Base-by-base conservation (phyloP, 768 basidiomycete genomes). In the Rhizopogon vinicolor region DNA sequence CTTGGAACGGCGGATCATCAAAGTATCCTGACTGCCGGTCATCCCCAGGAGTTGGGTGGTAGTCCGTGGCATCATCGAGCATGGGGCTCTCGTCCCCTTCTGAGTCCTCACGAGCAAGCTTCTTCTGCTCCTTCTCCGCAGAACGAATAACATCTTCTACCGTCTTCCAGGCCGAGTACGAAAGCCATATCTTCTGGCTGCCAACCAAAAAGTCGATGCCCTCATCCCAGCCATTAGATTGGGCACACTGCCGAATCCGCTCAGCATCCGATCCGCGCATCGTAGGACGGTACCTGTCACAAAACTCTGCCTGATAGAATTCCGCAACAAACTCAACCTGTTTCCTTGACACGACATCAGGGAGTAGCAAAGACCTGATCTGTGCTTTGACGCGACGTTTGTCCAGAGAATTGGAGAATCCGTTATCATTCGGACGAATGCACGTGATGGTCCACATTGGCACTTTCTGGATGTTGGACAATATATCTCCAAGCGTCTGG, bases 391-490 rank as follows among this genome's bases (percentile, higher is more conserved):
- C 81, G 25, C 82, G 72, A 7, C 81, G 79, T 66, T 82, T 83
- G 67, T 86, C 85, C 59, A 86, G 79, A 19, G 83, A 83, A 58
- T 83, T 84, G 8, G 82, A 76, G 14, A 81, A 80, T 5, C 81
- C 78, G 12, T 81, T 83, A 61, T 86, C 85, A 65, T 85, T 86
- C 6, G 84, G 85, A 41, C 83, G 80, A 52, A 86, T 79, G 61
- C 84, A 86, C 6, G 74, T 71, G 37, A 85, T 75, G 5, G 78
- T 80, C 85, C 85, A 86, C 29, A 78, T 64, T 9, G 68, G 72
- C 8, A 74, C 72, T 22, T 70, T 66, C 58, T 84, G 80, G 42
- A 85, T 62, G 52, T 68, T 72, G 29, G 64, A 66, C 35, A 83
- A 61, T 31, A 84, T 60, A 51, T 78, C 75, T 43, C 76, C 74